These are phyloP conservation scores for Malus orientalis DNA, from an alignment of 306 rosid species.

Conservation along the genomic window DNA sequence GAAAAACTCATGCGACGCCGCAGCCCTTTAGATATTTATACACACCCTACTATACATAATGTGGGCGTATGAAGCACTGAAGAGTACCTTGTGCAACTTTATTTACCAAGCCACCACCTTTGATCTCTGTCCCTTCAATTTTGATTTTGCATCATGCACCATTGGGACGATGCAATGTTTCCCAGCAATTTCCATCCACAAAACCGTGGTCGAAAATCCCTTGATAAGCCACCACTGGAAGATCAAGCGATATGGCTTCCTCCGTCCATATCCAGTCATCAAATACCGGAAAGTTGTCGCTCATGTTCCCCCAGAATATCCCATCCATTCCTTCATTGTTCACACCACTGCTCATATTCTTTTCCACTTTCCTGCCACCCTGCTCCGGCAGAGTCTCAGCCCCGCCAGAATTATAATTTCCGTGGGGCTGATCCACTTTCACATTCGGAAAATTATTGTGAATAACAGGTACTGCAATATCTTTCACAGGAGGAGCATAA, in stretches of 20 bases:
- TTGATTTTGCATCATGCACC: conserved; percentile 41
- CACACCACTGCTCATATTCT: not conserved
- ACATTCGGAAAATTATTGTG: not conserved
- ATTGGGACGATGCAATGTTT: conserved; percentile 30
- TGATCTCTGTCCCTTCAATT: not conserved
- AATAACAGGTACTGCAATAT: not conserved
- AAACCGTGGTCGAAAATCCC: conserved; percentile 20
- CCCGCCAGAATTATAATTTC: not conserved
- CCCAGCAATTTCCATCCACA: conserved; percentile 39
- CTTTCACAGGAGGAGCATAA: not conserved
- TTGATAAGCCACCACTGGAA: conserved; percentile 30
- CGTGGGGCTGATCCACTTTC: not conserved
- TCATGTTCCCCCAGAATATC: conserved; percentile 33
- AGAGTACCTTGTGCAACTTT: not conserved
- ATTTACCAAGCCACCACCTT: not conserved
- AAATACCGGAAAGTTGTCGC: conserved; percentile 23
- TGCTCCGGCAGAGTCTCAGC: not conserved
- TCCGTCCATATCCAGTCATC: conserved; percentile 71
- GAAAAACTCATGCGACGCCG: not conserved
- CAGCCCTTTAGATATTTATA: not conserved
- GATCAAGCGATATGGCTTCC: conserved; percentile 58
- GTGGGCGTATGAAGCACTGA: not conserved
- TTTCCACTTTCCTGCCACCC: not conserved
- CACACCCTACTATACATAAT: not conserved
- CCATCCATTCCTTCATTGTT: conserved; percentile 13